Conservation (phyloP, 208 protist genomes). For the Leishmania guyanensis region DNA sequence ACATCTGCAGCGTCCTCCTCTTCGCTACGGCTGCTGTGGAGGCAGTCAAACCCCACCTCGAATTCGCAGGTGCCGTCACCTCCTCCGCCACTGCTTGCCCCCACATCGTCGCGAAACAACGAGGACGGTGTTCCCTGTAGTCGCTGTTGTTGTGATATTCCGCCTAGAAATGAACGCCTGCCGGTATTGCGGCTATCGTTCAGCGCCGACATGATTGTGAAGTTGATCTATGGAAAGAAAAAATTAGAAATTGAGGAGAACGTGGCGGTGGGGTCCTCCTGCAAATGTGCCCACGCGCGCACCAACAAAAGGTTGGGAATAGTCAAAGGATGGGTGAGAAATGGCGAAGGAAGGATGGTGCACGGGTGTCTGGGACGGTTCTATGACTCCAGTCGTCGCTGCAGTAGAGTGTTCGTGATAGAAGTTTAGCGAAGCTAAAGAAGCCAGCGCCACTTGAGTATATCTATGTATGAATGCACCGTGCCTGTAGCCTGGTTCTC, state of each 20-base stretch:
- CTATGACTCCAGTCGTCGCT: not conserved
- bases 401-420: not conserved
- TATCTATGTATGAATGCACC: not conserved
- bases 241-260: not conserved
- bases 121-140: not conserved
- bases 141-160: not conserved
- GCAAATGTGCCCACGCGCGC: not conserved
- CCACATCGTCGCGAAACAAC: not conserved
- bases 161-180: not conserved
- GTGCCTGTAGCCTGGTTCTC: not conserved
- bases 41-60: not conserved
- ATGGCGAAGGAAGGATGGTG: not conserved
- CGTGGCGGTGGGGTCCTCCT: not conserved
- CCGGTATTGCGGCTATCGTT: slow-evolving; percentile 14
- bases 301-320: not conserved
- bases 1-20: not conserved
- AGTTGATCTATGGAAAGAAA: not conserved
- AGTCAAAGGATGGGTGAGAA: not conserved
- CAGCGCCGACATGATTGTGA: slow-evolving; percentile 18
- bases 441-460: not conserved
- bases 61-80: not conserved
- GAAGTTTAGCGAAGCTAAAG: not conserved
- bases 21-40: not conserved
- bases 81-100: not conserved
- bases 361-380: not conserved